Percentiles rank a stretch among this genome's conserved stretches.
Evolutionary conservation across 129 eudicot species (phyloP).

Genomic region (Mikania micrantha): DNA sequence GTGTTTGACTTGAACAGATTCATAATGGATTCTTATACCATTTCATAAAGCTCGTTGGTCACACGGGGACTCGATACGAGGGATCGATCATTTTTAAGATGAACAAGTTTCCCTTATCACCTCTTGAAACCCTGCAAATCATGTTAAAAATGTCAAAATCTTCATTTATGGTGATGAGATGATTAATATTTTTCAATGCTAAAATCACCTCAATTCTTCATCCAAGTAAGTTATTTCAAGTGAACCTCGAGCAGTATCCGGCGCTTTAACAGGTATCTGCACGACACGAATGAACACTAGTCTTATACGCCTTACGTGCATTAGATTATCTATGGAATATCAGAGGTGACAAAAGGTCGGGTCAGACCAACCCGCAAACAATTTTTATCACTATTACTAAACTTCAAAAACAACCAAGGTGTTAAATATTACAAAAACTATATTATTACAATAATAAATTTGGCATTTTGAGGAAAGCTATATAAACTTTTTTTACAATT

Average conservation of each 20-base stretch:
- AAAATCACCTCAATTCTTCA: slow-evolving; percentile 52
- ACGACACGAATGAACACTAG: background rate
- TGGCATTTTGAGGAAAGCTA: too few species aligned
- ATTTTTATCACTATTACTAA: background rate
- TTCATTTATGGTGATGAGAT: background rate
- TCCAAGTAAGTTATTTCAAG: slow-evolving; percentile 76
- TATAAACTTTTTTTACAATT: too few species aligned
- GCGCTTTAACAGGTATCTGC: slow-evolving; percentile 52
- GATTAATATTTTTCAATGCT: background rate
- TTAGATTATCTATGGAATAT: background rate
- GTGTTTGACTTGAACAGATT: background rate
- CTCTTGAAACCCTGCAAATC: slow-evolving; percentile 56
- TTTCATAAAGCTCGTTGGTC: background rate
- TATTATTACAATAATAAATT: background rate
- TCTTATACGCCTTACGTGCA: background rate
- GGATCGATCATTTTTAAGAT: slow-evolving; percentile 66
- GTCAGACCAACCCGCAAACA: background rate
- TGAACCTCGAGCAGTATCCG: slow-evolving; percentile 61
- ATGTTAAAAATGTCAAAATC: background rate
- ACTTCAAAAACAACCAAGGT: too few species aligned
- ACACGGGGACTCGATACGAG: slow-evolving; percentile 42
- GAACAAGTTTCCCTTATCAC: slow-evolving; percentile 62
- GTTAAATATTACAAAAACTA: background rate
- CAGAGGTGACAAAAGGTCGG: background rate
- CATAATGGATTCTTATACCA: background rate